Conservation (phyloP, 352 stramenopile genomes). For the Phytophthora sojae region DNA sequence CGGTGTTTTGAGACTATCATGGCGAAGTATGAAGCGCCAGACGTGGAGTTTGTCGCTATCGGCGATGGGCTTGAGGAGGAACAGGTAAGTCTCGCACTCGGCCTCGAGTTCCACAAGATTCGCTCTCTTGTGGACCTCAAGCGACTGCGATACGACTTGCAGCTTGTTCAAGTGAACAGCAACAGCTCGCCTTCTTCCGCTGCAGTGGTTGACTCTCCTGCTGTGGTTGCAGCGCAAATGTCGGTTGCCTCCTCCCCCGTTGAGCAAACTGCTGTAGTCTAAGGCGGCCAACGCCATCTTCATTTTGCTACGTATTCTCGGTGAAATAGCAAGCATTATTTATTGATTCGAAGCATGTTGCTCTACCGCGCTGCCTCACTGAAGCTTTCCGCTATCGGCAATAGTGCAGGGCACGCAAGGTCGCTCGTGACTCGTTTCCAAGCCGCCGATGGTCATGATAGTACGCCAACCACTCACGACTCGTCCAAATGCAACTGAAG, state of each 20-base stretch:
- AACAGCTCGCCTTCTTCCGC: constrained; percentile 13
- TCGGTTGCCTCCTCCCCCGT: constrained; percentile 32
- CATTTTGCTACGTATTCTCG: not conserved
- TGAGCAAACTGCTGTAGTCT: constrained; percentile 39
- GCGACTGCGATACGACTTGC: constrained; percentile 64
- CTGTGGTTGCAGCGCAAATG: constrained; percentile 17
- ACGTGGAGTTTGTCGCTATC: constrained; percentile 79
- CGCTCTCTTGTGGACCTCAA: constrained; percentile 69
- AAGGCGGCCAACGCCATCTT: constrained; percentile 6
- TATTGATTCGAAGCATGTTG: constrained; percentile 23
- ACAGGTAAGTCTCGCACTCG: constrained; percentile 69
- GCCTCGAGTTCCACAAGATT: constrained; percentile 82
- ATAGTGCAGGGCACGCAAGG: constrained; percentile 75
- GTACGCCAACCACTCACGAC: constrained; percentile 72
- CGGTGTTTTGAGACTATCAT: constrained; percentile 82
- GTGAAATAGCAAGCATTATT: constrained; percentile 39
- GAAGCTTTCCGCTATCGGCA: constrained; percentile 66
- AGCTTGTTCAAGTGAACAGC: constrained; percentile 46
- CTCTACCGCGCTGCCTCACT: constrained; percentile 18
- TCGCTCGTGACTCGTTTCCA: constrained; percentile 64
- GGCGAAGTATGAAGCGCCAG: constrained; percentile 50
- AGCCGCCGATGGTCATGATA: constrained; percentile 53
- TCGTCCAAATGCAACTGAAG: constrained; percentile 74
- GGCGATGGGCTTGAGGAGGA: constrained; percentile 84
- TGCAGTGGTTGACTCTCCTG: constrained; percentile 11